Percentiles rank a stretch among this genome's conserved stretches.
Evolutionary conservation across 2,329 filamentous ascomycete species (phyloP).

Genomic region (Ascosphaera acerosa): DNA sequence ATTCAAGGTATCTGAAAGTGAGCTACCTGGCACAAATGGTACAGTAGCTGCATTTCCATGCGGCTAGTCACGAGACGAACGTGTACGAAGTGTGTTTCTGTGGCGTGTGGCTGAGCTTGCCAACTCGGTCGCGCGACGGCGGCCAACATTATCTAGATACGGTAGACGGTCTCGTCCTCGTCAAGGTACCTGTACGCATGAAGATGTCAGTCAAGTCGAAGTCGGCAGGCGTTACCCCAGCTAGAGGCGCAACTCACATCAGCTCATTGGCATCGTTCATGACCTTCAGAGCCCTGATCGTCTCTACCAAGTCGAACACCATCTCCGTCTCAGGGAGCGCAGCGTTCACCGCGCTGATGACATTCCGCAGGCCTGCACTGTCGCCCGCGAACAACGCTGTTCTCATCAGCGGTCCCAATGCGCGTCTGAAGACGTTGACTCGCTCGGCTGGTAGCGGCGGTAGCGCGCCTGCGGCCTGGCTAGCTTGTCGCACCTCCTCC

Average conservation of each 20-base stretch:
- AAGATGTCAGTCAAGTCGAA: constrained; percentile 20
- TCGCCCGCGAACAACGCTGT: constrained; percentile 62
- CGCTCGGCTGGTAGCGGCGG: constrained; percentile 35
- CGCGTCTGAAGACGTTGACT: constrained; percentile 48
- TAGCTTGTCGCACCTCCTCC: not conserved
- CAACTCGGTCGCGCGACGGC: too few relatives aligned
- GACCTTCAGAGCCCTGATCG: constrained; percentile 46
- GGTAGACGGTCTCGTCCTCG: constrained; percentile 39
- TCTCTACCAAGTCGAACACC: constrained; percentile 46
- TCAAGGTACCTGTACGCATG: constrained; percentile 16
- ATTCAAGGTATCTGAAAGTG: too few relatives aligned
- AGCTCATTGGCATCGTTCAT: constrained; percentile 72
- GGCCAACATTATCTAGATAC: too few relatives aligned
- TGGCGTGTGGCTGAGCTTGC: too few relatives aligned
- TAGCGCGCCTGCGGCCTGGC: constrained; percentile 11
- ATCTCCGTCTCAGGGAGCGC: constrained; percentile 31
- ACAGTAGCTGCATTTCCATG: too few relatives aligned
- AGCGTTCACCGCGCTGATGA: constrained; percentile 58
- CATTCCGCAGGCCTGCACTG: constrained; percentile 44
- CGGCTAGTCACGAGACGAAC: too few relatives aligned
- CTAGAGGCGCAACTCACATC: constrained; percentile 41
- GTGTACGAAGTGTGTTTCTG: too few relatives aligned
- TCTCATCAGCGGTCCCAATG: constrained; percentile 61
- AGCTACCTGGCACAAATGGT: too few relatives aligned
- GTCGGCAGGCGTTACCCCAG: constrained; percentile 7